Evolutionary conservation across 306 rosid genomes (phyloP).

Genomic region (Argentina anserina): DNA sequence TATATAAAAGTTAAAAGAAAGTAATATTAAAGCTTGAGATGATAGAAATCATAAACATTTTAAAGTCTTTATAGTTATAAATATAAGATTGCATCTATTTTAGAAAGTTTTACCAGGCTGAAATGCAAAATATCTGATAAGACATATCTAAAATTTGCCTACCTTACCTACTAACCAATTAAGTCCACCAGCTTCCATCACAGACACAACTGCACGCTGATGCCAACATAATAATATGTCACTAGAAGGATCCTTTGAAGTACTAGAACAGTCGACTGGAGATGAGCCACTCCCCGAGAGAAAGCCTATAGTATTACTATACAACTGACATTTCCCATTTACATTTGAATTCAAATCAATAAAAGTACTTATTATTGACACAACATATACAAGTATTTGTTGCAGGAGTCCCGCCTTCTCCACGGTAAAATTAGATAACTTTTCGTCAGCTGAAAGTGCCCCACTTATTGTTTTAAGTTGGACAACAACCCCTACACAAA

Average conservation of each 20-base stretch:
- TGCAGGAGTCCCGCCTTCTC: constrained; percentile 70
- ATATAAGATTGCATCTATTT: background rate
- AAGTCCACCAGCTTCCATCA: constrained; percentile 99
- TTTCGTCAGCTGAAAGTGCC: constrained; percentile 63
- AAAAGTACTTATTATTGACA: constrained; percentile 65
- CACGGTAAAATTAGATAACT: constrained; percentile 45
- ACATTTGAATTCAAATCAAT: constrained; percentile 65
- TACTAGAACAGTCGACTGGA: constrained; percentile 44
- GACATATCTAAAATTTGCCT: constrained; percentile 38
- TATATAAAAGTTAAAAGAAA: background rate
- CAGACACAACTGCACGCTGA: constrained; percentile 81
- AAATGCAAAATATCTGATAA: background rate
- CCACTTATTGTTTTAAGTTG: constrained; percentile 86
- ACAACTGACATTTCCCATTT: constrained; percentile 47
- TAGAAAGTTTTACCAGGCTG: background rate
- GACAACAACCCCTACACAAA: constrained; percentile 79
- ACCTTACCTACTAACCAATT: constrained; percentile 99
- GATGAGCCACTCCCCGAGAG: constrained; percentile 38
- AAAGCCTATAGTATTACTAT: constrained; percentile 42
- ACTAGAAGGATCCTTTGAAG: constrained; percentile 49
- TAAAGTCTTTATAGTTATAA: background rate
- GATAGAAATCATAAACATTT: background rate
- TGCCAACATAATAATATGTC: constrained; percentile 78
- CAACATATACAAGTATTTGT: constrained; percentile 67
- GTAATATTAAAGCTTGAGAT: background rate